Base-by-base conservation (phyloP, 2,329 filamentous ascomycete genomes). In the Ascochyta rabiei region DNA sequence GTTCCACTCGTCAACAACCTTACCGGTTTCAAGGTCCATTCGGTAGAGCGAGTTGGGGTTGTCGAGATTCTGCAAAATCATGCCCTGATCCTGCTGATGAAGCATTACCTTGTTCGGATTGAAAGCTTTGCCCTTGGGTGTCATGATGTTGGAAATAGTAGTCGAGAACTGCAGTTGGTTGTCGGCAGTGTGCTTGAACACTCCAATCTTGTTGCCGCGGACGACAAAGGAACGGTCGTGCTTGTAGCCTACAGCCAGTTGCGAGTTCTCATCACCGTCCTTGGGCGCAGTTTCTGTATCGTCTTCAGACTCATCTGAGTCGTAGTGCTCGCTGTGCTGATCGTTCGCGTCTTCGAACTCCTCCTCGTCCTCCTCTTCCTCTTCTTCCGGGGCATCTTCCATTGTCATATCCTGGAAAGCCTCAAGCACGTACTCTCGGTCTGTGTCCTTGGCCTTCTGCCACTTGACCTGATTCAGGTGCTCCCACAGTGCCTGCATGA, bases 1-100 rank as follows among this genome's bases (percentile, higher is more conserved):
- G 67, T 96, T 96, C 95, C 95, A 99, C 76, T 99, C 95, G 70
- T 99, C 95, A 2, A 98, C 92, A 31, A 99, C 90, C 79, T 97
- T 98, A 63, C 95, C 95, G 66, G 96, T 96, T 75, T 99, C 93
- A 39, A 99, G 82, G 77, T 99, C 95, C 95, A 99, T 98, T 40
- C 91, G 90, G 75, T 93, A 99, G 1, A 99, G 83, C 46, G 91
- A 92, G 79, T 96, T 93, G 1, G 93, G 91, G 62, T 98, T 89
- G 46, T 87, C 78, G 23, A 75, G 81, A 66, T 96, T 93, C 74
- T 97, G 93, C 53, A 97, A 77, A 57, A 97, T 90, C 84, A 97
- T 88, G 70, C 96, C 91, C 40, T 87, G 84, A 77, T 97, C 93
- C 74, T 95, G 91, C 26, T 90, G 89, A 71, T 97, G 93, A 42